Percentiles rank a stretch among this genome's conserved stretches.
Conservation (phyloP, 495 filamentous ascomycete species). For the Hypoxylon cercidicola region DNA sequence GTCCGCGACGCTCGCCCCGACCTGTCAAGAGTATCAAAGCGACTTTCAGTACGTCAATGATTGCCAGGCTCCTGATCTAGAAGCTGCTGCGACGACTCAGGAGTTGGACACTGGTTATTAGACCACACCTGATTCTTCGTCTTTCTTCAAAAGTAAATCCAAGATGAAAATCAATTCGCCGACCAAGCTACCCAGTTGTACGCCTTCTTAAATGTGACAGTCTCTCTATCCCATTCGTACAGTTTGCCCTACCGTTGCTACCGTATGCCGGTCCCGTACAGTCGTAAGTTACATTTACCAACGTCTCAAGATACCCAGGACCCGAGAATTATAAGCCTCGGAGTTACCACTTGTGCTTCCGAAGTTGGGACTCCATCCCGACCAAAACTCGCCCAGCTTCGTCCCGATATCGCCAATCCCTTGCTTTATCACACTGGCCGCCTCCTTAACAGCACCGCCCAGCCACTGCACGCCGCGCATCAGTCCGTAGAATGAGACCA, state of each 20-base stretch:
- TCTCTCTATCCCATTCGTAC: slow-evolving; percentile 15
- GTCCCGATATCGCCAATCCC: neutral
- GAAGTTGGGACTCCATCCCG: neutral
- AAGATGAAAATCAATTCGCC: no score
- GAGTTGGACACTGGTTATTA: slow-evolving; percentile 8
- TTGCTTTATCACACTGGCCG: slow-evolving; percentile 6
- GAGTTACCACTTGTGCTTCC: no score
- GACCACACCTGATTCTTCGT: no score
- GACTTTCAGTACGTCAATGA: slow-evolving; percentile 32
- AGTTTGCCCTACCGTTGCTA: slow-evolving; percentile 10
- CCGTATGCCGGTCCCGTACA: slow-evolving; percentile 10
- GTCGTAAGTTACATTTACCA: slow-evolving; percentile 10
- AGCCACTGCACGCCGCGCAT: slow-evolving; percentile 14
- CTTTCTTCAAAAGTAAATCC: no score
- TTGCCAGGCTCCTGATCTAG: slow-evolving; percentile 31
- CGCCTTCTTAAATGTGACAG: slow-evolving; percentile 9
- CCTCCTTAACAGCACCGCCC: neutral
- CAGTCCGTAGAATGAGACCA: slow-evolving; percentile 5
- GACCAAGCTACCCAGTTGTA: no score
- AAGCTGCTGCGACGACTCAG: slow-evolving; percentile 17
- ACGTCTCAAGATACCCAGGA: neutral
- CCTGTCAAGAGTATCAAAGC: slow-evolving; percentile 27
- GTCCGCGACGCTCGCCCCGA: slow-evolving; percentile 29
- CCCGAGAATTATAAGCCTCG: no score
- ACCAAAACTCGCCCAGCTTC: slow-evolving; percentile 15